Evolutionary conservation across 2,329 filamentous ascomycete genomes (phyloP), one percentile per base, ranked within the genome.

Genomic region (Calonectria pauciramosa): DNA sequence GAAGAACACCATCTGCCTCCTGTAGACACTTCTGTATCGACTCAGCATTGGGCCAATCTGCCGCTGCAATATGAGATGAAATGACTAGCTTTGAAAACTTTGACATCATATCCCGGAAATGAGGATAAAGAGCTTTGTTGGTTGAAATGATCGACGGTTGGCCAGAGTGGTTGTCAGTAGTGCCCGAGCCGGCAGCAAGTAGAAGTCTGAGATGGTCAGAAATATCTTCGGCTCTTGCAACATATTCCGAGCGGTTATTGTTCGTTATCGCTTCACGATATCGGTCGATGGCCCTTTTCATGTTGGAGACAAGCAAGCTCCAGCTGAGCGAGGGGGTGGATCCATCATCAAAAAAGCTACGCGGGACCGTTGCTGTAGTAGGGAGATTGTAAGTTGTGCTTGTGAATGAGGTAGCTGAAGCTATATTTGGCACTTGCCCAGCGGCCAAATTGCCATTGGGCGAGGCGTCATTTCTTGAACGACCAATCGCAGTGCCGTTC

Each of bases 21-120:
- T 97, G 95, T 78, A 99, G 86, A 82, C 97, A 99, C 84, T 99
- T 99, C 70, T 97, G 94, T 75, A 96, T 94, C 0, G 96, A 97
- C 85, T 99, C 97, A 20, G 95, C 93, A 70, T 96, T 96, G 11
- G 96, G 96, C 92, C 96, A 99, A 86, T 99, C 97, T 41, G 96
- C 95, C 8, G 96, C 96, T 49, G 97, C 97, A 83, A 99, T 98
- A 83, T 99, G 97, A 18, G 97, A 99, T 3, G 97, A 99, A 64
- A 99, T 93, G 56, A 99, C 97, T 13, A 99, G 90, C 85, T 99
- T 99, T n/a, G 97, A 99, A 84, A 99, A 99, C 81, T 98, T 96
- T 56, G 97, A 99, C 97, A 99, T 99, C 93, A 99, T 99, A 83
- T 99, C 97, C 69, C 97, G 91, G 86, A 99, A 99, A 85, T 99